Conservation (phyloP, 148 eudicot genomes). For the Cornus kousa region DNA sequence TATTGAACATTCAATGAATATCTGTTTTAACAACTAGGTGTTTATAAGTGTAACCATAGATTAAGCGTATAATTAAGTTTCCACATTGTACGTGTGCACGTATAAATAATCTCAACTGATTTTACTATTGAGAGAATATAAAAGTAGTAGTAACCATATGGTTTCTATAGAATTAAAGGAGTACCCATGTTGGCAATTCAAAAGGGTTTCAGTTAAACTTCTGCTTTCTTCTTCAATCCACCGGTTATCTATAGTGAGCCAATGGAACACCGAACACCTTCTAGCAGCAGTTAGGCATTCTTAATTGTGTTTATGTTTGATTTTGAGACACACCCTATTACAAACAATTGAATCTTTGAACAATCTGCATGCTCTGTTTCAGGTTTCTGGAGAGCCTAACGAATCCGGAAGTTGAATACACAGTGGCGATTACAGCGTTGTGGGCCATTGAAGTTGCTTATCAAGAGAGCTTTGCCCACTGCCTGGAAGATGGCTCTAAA, state of each 20-base stretch:
- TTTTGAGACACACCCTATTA: background rate
- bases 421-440: conserved; percentile 58
- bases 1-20: no score
- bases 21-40: background rate
- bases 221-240: background rate
- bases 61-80: background rate
- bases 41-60: background rate
- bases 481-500: conserved; percentile 54
- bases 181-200: background rate
- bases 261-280: background rate
- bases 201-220: background rate
- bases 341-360: background rate
- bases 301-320: background rate
- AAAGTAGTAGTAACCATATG: background rate
- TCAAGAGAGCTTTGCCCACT: conserved; percentile 73
- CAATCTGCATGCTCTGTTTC: conserved; percentile 7
- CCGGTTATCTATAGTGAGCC: background rate
- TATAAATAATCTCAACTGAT: no score
- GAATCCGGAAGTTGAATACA: conserved; percentile 45
- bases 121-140: background rate
- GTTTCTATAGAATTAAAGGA: background rate
- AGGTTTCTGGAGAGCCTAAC: conserved; percentile 70
- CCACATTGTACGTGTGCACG: background rate
- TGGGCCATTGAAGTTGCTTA: conserved; percentile 73
- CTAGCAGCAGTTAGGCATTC: background rate